Evolutionary conservation across 2,329 filamentous ascomycete genomes (phyloP), one percentile per base, ranked within the genome.

Genomic region (Calycina herbarum): DNA sequence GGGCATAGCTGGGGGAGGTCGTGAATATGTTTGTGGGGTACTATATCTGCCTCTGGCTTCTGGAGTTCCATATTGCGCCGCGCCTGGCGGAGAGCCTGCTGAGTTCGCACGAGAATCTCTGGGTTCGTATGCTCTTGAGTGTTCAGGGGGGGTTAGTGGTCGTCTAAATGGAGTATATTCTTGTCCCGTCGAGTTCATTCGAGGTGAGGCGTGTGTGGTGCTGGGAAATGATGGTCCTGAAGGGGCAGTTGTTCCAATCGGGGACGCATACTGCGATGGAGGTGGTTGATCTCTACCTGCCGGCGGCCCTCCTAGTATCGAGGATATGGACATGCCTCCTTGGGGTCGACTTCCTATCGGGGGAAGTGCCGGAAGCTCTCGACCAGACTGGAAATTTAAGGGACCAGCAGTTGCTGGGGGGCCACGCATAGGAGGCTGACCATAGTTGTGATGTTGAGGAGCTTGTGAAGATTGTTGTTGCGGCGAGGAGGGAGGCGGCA

Each of bases 111-210:
- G 74, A 74, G 71, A 78, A 76, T 70, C 79, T 72, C 63, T 73
- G 59, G 65, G 69, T 76, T 87, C 81, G 78, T 86, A 86, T 64
- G 80, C 79, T 72, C 85, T 82, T 58, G 83, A 81, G 67, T 88
- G 87, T 57, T 93, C 90, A n/a, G 90, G 90, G n/a, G 90, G 90
- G 0, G 90, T 93, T 65, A 91, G 87, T 2, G 90, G 90, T 67
- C 89, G 83, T 68, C 89, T 83, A 75, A 85, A 89, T 5, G 84
- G 82, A 61, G 79, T 80, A 70, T 90, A 89, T 20, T 91, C 88
- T 67, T 85, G 77, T 1, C 82, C 78, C 2, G 82, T 78, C 31
- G 82, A 67, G 27, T 45, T 69, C 29, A 71, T 67, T 67, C 76
- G 71, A 13, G 76, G 75, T 11, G 78, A 71, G 73, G 79, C 70